Conservation (phyloP, 306 rosid genomes). For the Cicer chorassanicum region DNA sequence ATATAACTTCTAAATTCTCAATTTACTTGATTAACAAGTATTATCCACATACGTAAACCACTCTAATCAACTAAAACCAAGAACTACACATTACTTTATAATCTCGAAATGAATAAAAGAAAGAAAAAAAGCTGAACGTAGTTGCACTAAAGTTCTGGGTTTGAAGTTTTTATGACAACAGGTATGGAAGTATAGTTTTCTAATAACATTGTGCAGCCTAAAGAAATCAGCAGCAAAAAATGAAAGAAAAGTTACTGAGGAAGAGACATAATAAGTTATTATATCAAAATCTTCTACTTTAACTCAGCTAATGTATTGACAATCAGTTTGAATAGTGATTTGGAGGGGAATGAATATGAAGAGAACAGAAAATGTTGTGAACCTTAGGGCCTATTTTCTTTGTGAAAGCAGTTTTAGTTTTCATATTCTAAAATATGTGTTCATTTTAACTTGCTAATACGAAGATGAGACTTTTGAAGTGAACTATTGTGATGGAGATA, state of each 20-base stretch:
- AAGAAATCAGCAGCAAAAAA: background rate
- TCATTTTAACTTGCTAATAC: too few species aligned
- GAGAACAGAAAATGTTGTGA: background rate
- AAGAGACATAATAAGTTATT: background rate
- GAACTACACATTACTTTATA: background rate
- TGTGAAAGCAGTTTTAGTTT: too few species aligned
- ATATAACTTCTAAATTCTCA: slow-evolving; percentile 4
- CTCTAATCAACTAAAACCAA: slow-evolving; percentile 7
- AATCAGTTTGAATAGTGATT: slow-evolving; percentile 1
- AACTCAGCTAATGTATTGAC: background rate
- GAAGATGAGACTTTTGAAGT: too few species aligned
- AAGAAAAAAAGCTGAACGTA: background rate
- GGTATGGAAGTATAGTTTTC: background rate
- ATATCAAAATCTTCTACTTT: slow-evolving; percentile 11
- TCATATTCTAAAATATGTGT: too few species aligned
- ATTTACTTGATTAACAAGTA: slow-evolving; percentile 24
- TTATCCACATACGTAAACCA: background rate
- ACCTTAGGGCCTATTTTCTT: background rate
- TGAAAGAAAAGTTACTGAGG: background rate
- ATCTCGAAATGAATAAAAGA: background rate
- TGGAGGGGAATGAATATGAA: background rate
- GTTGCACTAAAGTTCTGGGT: background rate
- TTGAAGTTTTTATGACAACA: background rate
- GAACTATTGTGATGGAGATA: too few species aligned
- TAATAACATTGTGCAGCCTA: slow-evolving; percentile 1